Evolutionary conservation across 176 grass and related monocot species (phyloP).

Genomic region (Oryza meridionalis): DNA sequence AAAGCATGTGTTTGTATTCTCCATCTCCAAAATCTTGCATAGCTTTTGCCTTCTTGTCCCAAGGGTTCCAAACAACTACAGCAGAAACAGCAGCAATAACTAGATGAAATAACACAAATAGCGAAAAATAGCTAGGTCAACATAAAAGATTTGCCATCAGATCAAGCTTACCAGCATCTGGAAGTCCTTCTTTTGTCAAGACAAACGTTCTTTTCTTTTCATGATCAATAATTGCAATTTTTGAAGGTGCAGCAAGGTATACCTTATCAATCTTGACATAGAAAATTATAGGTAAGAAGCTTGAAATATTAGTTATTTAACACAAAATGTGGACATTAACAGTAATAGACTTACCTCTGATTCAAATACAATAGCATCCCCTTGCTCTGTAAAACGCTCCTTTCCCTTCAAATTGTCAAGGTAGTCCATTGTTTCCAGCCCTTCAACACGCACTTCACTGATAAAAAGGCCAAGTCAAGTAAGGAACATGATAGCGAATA

Average conservation of each 20-base stretch:
- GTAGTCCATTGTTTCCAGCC: conserved; percentile 89
- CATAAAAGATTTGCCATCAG: conserved; percentile 33
- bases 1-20: conserved; percentile 85
- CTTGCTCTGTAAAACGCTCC: conserved; percentile 73
- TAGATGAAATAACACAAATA: not conserved
- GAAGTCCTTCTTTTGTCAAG: conserved; percentile 77
- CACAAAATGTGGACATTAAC: not conserved
- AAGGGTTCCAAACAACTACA: conserved; percentile 90
- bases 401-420: conserved; percentile 71
- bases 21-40: conserved; percentile 77
- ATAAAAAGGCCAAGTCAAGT: conserved; percentile 22
- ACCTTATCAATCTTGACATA: conserved; percentile 73
- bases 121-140: not conserved
- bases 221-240: conserved; percentile 93
- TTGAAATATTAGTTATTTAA: conserved; percentile 2
- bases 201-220: conserved; percentile 90
- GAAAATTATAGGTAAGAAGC: conserved; percentile 14
- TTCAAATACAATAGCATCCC: conserved; percentile 87
- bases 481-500: not conserved
- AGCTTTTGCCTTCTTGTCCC: conserved; percentile 88
- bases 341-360: conserved; percentile 58
- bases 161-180: conserved; percentile 66
- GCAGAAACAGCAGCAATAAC: conserved; percentile 22
- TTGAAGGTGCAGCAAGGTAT: conserved; percentile 68
- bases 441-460: conserved; percentile 89